Evolutionary conservation across 805 yeast species (phyloP), one percentile per base, ranked within the genome.

Genomic region (Barnettozyma wickerhamii): DNA sequence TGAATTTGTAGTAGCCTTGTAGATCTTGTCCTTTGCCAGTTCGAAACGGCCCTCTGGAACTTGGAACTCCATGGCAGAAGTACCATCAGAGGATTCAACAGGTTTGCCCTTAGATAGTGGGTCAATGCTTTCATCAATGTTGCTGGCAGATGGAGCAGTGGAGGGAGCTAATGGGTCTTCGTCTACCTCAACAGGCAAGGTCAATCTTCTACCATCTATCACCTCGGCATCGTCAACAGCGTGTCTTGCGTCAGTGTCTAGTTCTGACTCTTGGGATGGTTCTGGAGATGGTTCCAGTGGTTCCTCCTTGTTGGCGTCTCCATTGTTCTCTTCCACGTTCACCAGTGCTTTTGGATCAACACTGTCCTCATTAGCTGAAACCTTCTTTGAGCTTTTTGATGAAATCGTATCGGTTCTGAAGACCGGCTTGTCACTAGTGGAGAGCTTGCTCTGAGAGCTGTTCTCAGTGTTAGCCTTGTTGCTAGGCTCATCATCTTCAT

Each of bases 11-110:
- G 34, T 38, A 10, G 28, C 30, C 33, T 30, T 38, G 1, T 10
- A 4, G 10, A 19, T 10, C 17, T 46, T 37, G 9, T 27, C 36
- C 15, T 50, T 44, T 10, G 44, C 26, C 12, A 50, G 27, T 23
- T 29, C 35, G 34, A 48, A 48, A 17, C 47, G 41, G 18, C 56
- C 59, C 37, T 53, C 59, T 12, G 56, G 58, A 13, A 55, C 56
- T 37, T 41, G 49, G 15, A 46, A 45, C 7, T 42, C 42, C 30
- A 31, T 47, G 9, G 33, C 37, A 5, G 30, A 10, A 14, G 13
- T 13, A n/a, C n/a, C n/a, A 7, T 19, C 15, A 7, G 28, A n/a
- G 7, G 19, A 23, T 19, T 12, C 38, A 31, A 30, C n/a, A 20
- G 37, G 12, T 18, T 28, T 13, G 14, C 27, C 6, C 26, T 40